Percentiles rank a stretch among this genome's conserved stretches.
Evolutionary conservation across 2,329 filamentous ascomycete species (phyloP).

Genomic region (Orbilia oligospora): DNA sequence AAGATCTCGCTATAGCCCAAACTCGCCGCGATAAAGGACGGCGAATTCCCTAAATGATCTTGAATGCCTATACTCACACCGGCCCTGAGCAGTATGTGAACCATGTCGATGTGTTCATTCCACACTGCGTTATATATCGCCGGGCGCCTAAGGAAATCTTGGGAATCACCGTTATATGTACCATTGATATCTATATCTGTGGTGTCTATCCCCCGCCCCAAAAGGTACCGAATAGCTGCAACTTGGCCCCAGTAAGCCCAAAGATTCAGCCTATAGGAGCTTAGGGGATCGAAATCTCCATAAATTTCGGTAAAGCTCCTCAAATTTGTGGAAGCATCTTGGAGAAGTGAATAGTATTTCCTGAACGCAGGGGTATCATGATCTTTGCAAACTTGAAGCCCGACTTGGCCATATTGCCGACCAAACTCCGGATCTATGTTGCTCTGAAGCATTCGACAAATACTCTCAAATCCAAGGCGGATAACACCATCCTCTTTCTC

Average conservation of each 20-base stretch:
- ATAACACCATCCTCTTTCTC: neutral
- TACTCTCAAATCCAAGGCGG: neutral
- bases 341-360: neutral
- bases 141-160: neutral
- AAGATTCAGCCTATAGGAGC: neutral
- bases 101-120: neutral
- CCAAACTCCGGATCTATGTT: neutral
- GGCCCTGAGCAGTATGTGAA: neutral
- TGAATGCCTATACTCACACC: neutral
- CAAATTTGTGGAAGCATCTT: neutral
- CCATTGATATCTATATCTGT: neutral
- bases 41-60: neutral
- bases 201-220: neutral
- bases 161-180: too few relatives aligned
- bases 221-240: neutral
- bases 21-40: neutral
- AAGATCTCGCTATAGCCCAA: neutral
- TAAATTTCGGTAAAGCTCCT: neutral
- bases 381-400: conserved; percentile 1
- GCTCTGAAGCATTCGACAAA: conserved; percentile 2
- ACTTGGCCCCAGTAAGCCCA: neutral
- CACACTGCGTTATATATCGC: neutral
- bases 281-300: neutral
- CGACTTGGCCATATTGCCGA: conserved; percentile 1
- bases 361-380: neutral